phyloP scores from a whole-genome alignment of 441 rosid species.

The Erysimum pusillum region DNA sequence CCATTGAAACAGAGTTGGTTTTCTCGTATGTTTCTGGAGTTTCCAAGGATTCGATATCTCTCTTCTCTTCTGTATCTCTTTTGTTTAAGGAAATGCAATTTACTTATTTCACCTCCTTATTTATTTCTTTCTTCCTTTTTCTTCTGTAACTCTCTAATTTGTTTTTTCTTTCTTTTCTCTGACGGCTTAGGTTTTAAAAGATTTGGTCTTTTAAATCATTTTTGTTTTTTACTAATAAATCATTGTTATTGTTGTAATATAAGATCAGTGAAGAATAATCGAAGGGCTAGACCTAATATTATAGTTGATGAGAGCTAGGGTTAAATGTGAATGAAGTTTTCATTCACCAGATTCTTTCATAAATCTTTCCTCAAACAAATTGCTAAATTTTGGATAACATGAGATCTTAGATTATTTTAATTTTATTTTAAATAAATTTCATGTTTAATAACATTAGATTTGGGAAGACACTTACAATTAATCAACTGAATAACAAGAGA shows the following conservation, averaged over 20 bases:
- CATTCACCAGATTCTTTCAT: too few species aligned
- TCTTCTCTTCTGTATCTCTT: too few species aligned
- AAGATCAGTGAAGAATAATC: not conserved
- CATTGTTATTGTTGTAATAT: not conserved
- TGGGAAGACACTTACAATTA: not conserved
- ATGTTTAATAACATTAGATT: not conserved
- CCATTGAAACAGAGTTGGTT: constrained; percentile 35
- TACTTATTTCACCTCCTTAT: not conserved
- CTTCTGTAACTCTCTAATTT: not conserved
- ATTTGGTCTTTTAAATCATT: not conserved
- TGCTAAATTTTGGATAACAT: too few species aligned
- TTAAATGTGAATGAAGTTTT: not conserved
- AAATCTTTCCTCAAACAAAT: too few species aligned
- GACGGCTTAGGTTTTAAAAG: not conserved
- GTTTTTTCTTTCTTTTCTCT: not conserved
- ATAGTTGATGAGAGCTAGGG: not conserved
- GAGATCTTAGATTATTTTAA: too few species aligned
- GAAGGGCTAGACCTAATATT: not conserved
- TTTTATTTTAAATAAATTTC: too few species aligned
- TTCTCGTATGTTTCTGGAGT: constrained; percentile 1
- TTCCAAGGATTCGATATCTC: too few species aligned
- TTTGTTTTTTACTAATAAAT: not conserved
- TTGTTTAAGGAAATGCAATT: not conserved
- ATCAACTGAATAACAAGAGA: too few species aligned
- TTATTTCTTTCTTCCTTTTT: not conserved